A percentile compares a stretch with the other conserved stretches of the same genome.
These are phyloP conservation scores for Penicillium paneum DNA, from an alignment of 2,329 filamentous ascomycete genomes.

Conservation along the genomic window DNA sequence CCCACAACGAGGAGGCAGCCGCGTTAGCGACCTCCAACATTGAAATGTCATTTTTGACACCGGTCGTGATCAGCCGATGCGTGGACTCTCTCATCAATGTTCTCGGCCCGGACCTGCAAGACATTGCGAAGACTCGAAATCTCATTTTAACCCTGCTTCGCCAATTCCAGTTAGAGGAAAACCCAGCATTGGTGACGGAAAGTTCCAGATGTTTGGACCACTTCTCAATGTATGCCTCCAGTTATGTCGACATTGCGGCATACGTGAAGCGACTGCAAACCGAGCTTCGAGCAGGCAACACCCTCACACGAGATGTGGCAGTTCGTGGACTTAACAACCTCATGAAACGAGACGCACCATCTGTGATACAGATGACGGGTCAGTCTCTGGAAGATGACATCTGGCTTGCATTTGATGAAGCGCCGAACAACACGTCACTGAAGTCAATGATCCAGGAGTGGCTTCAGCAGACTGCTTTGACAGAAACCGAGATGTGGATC, in stretches of 20 bases:
- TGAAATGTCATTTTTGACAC: conserved; percentile 78
- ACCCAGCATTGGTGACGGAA: conserved; percentile 67
- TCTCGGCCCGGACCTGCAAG: conserved; percentile 89
- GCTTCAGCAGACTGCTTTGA: conserved; percentile 83
- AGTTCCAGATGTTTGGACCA: conserved; percentile 84
- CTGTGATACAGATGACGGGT: conserved; percentile 73
- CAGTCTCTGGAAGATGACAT: conserved; percentile 82
- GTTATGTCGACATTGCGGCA: conserved; percentile 74
- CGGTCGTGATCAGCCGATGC: conserved; percentile 78
- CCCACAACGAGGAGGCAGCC: conserved; percentile 79
- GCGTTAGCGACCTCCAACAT: conserved; percentile 84
- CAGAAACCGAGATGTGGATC: conserved; percentile 80
- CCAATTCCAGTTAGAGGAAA: conserved; percentile 75
- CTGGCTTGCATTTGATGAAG: conserved; percentile 81
- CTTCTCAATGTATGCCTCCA: conserved; percentile 84
- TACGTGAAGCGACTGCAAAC: conserved; percentile 82
- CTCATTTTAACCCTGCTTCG: conserved; percentile 82
- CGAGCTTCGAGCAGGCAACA: conserved; percentile 67
- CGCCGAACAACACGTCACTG: conserved; percentile 74
- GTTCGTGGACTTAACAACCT: conserved; percentile 88
- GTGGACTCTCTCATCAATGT: conserved; percentile 97
- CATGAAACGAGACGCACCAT: conserved; percentile 86
- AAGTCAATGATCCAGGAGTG: conserved; percentile 86
- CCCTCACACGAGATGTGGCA: conserved; percentile 71
- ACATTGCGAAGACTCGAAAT: conserved; percentile 85